A percentile compares a stretch with the other conserved stretches of the same genome.
phyloP scores from a whole-genome alignment of 179 eudicot species.

The Patellifolia procumbens region DNA sequence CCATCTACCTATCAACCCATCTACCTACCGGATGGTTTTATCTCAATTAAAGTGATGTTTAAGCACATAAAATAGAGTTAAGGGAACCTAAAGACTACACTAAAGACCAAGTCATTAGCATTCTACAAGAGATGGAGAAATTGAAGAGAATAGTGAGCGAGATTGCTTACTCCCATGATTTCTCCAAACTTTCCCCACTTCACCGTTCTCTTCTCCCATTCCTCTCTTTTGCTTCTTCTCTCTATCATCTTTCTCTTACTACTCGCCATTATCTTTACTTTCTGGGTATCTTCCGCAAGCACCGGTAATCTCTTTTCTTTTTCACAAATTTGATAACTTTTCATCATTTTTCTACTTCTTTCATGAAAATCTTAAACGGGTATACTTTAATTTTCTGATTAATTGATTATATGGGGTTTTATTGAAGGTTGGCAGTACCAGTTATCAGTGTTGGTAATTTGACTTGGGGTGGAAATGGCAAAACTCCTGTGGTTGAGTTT shows the following conservation, averaged over 20 bases:
- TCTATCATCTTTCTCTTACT: conserved; percentile 52
- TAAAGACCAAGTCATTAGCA: too few relatives aligned
- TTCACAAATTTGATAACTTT: neutral
- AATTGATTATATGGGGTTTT: conserved; percentile 7
- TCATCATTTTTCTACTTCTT: neutral
- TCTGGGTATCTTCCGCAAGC: conserved; percentile 38
- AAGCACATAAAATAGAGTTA: too few relatives aligned
- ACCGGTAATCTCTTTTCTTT: conserved; percentile 39
- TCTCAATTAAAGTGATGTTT: too few relatives aligned
- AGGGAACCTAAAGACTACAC: too few relatives aligned
- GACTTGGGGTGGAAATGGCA: conserved; percentile 99
- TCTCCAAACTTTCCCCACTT: conserved; percentile 43
- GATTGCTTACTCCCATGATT: conserved; percentile 57
- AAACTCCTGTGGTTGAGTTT: conserved; percentile 96
- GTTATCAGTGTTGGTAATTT: conserved; percentile 91
- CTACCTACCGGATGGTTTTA: too few relatives aligned
- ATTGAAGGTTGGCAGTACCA: conserved; percentile 77
- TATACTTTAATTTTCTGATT: neutral
- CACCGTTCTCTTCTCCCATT: conserved; percentile 66
- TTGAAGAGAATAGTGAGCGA: conserved; percentile 54
- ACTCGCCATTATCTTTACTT: conserved; percentile 56
- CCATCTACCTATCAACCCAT: too few relatives aligned
- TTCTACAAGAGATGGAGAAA: conserved; percentile 49
- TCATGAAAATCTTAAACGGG: too few relatives aligned
- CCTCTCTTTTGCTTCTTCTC: conserved; percentile 58